Conservation (phyloP, 495 filamentous ascomycete species). For the Aspergillus sclerotiicarbonarius region DNA sequence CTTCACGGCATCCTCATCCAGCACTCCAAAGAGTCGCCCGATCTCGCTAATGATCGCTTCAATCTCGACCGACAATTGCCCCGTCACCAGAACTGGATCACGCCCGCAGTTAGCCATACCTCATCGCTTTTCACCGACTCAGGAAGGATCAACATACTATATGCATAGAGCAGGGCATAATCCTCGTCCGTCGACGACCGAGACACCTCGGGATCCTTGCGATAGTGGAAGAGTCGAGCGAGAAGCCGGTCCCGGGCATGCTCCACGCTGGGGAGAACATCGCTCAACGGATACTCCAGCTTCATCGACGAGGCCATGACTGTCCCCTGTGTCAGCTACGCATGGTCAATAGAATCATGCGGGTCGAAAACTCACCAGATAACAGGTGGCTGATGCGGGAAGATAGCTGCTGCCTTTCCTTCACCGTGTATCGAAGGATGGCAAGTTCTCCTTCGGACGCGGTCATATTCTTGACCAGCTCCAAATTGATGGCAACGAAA, state of each 20-base stretch:
- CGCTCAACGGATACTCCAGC: conserved; percentile 87
- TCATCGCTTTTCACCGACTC: background rate
- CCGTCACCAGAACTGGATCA: conserved; percentile 48
- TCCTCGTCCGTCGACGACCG: conserved; percentile 61
- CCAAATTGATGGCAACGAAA: conserved; percentile 92
- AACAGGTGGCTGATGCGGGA: conserved; percentile 89
- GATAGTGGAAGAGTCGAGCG: conserved; percentile 84
- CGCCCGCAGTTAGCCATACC: conserved; percentile 8
- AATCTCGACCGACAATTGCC: conserved; percentile 51
- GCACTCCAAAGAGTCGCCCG: conserved; percentile 62
- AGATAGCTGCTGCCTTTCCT: conserved; percentile 77
- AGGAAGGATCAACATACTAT: conserved; percentile 46
- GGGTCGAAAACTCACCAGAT: conserved; percentile 53
- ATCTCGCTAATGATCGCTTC: conserved; percentile 51
- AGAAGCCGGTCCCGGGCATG: conserved; percentile 78
- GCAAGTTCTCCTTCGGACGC: conserved; percentile 76
- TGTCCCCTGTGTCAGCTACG: conserved; percentile 27
- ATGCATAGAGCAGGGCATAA: conserved; percentile 71
- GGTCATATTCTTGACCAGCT: conserved; percentile 76
- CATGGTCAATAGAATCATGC: background rate
- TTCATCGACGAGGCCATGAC: conserved; percentile 91
- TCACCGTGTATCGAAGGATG: conserved; percentile 72
- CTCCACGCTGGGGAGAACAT: conserved; percentile 78
- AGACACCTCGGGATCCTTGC: conserved; percentile 60
- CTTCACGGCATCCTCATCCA: conserved; percentile 71